These are phyloP conservation scores for Sporisorium exsertum DNA, from an alignment of 1,284 basidiomycete species.

Conservation along the genomic window DNA sequence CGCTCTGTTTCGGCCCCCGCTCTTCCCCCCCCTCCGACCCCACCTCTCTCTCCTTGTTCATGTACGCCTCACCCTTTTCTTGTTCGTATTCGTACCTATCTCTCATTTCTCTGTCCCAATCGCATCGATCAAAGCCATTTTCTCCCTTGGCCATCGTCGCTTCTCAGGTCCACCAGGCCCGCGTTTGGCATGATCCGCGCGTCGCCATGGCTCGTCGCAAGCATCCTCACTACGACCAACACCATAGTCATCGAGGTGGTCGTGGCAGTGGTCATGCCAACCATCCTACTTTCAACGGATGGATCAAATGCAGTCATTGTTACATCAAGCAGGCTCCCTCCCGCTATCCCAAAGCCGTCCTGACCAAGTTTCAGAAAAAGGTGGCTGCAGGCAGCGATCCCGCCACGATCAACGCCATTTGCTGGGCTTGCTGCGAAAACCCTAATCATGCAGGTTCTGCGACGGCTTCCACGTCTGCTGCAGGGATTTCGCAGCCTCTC, in stretches of 20 bases:
- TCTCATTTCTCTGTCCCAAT: too few species aligned
- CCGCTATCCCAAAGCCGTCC: slow-evolving; percentile 7
- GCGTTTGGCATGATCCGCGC: neutral
- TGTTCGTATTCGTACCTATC: too few species aligned
- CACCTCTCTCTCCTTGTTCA: neutral
- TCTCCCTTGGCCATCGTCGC: too few species aligned
- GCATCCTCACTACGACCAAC: neutral
- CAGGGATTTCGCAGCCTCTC: neutral
- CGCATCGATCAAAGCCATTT: neutral
- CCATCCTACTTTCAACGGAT: neutral
- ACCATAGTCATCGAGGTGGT: neutral
- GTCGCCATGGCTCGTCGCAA: slow-evolving; percentile 30
- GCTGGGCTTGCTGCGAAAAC: slow-evolving; percentile 11
- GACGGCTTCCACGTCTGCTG: neutral
- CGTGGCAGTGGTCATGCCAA: neutral
- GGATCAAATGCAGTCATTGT: slow-evolving; percentile 12
- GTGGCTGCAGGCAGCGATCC: slow-evolving; percentile 3
- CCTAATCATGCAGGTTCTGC: neutral
- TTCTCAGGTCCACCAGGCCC: too few species aligned
- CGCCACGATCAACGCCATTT: slow-evolving; percentile 4
- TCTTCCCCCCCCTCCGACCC: neutral
- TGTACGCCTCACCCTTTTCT: too few species aligned
- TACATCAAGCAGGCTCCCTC: neutral
- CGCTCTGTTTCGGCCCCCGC: too few species aligned
- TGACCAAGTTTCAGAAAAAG: slow-evolving; percentile 8